Percentiles rank a stretch among this genome's conserved stretches.
phyloP scores from a whole-genome alignment of 1,284 basidiomycete species.

The Ceratobasidium theobromae region DNA sequence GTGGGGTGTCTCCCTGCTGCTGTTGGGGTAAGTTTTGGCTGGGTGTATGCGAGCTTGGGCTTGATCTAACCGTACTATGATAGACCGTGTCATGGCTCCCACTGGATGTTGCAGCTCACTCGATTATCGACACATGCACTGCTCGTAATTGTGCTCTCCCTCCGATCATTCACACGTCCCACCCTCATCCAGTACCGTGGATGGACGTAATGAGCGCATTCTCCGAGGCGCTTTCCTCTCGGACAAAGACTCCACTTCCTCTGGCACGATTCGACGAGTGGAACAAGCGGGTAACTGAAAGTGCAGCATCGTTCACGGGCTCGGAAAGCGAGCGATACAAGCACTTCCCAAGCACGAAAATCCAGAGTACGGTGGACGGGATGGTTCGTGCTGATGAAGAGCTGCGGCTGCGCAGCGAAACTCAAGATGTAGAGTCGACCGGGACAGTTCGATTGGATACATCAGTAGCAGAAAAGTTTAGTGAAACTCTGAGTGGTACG shows the following conservation, averaged over 20 bases:
- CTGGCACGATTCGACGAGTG: conserved; percentile 42
- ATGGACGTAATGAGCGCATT: background rate
- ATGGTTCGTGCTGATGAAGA: background rate
- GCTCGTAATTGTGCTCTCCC: background rate
- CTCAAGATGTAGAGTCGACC: background rate
- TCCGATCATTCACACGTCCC: background rate
- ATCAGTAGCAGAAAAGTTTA: background rate
- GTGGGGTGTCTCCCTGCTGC: background rate
- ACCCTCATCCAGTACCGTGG: conserved; percentile 12
- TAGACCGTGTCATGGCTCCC: conserved; percentile 8
- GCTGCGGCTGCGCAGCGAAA: background rate
- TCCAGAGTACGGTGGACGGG: background rate
- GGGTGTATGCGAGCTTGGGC: background rate
- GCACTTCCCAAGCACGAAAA: conserved; percentile 12
- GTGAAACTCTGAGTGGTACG: background rate
- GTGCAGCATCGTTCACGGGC: background rate
- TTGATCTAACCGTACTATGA: too few species aligned
- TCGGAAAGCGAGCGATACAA: background rate
- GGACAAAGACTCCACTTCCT: conserved; percentile 33
- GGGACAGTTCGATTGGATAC: background rate
- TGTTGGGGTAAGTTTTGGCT: background rate
- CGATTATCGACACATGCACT: conserved; percentile 2
- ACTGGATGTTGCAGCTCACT: background rate
- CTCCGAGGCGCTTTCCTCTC: background rate
- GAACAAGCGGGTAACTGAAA: conserved; percentile 11